A percentile compares a stretch with the other conserved stretches of the same genome.
phyloP scores from a whole-genome alignment of 345 rosid genomes.

The Alliaria petiolata region DNA sequence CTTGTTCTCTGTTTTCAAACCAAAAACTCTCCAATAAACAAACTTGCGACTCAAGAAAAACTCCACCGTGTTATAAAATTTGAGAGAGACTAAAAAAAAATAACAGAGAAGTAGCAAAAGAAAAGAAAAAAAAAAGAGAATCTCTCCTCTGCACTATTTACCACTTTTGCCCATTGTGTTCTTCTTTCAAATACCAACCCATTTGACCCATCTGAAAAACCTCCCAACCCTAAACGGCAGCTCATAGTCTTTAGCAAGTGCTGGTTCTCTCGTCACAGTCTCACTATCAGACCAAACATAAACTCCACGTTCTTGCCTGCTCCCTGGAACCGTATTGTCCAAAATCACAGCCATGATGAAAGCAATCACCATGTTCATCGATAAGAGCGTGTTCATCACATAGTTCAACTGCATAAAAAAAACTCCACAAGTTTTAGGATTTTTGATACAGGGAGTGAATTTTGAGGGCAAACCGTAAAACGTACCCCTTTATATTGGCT shows the following conservation, averaged over 20 bases:
- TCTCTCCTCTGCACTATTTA: constrained; percentile 37
- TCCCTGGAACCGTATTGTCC: constrained; percentile 96
- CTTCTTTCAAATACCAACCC: constrained; percentile 84
- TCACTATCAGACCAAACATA: constrained; percentile 90
- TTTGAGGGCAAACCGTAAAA: background rate
- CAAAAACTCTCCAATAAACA: constrained; percentile 21
- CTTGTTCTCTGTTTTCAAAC: background rate
- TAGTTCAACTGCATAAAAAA: constrained; percentile 71
- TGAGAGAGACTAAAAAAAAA: constrained; percentile 2
- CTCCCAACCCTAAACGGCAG: constrained; percentile 83
- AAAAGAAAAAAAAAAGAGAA: background rate
- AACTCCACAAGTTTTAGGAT: background rate
- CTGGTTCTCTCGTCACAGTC: constrained; percentile 84
- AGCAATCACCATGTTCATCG: constrained; percentile 81
- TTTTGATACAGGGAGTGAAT: background rate
- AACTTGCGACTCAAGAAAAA: constrained; percentile 27
- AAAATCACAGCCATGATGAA: constrained; percentile 80
- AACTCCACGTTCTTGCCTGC: constrained; percentile 86
- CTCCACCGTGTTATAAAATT: constrained; percentile 22
- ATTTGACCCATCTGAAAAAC: constrained; percentile 91
- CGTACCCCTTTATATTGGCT: constrained; percentile 74
- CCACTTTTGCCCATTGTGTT: constrained; percentile 6
- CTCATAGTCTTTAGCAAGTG: constrained; percentile 77
- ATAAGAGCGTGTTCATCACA: constrained; percentile 73
- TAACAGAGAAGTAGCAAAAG: background rate